Percentiles rank a stretch among this genome's conserved stretches.
These are phyloP conservation scores for Mycena vulgaris DNA, from an alignment of 768 basidiomycete species.

Conservation along the genomic window DNA sequence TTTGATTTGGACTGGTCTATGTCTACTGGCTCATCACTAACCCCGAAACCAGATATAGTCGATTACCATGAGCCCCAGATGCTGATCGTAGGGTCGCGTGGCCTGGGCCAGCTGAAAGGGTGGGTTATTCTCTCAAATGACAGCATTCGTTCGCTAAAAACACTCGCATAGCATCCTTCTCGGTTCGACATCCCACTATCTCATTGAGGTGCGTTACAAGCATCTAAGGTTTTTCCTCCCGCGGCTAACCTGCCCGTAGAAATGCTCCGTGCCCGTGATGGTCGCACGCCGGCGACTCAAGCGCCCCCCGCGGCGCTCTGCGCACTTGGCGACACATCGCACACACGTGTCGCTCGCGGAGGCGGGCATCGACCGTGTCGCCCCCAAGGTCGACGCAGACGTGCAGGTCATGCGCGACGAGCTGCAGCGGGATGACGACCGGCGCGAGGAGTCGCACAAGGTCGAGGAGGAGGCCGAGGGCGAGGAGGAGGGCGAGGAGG, in stretches of 20 bases:
- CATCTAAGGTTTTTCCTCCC: neutral
- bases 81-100: conserved; percentile 96
- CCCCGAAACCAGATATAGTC: conserved; percentile 72
- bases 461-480: conserved; percentile 42
- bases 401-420: conserved; percentile 87
- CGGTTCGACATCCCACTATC: conserved; percentile 95
- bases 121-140: conserved; percentile 52
- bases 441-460: conserved; percentile 47
- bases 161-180: conserved; percentile 79
- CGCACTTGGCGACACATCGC: conserved; percentile 87
- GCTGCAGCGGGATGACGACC: conserved; percentile 78
- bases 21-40: neutral
- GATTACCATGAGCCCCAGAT: conserved; percentile 91
- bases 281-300: conserved; percentile 93
- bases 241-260: conserved; percentile 55
- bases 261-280: conserved; percentile 97
- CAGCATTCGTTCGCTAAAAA: conserved; percentile 7
- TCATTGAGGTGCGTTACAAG: conserved; percentile 74
- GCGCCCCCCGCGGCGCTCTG: conserved; percentile 85
- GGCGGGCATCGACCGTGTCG: conserved; percentile 90
- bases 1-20: conserved; percentile 43
- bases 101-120: conserved; percentile 91
- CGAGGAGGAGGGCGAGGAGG: conserved; percentile 50
- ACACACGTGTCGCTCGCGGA: conserved; percentile 89
- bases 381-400: conserved; percentile 87